Base-by-base conservation (phyloP, 805 yeast species). In the Saturnispora silvae region DNA sequence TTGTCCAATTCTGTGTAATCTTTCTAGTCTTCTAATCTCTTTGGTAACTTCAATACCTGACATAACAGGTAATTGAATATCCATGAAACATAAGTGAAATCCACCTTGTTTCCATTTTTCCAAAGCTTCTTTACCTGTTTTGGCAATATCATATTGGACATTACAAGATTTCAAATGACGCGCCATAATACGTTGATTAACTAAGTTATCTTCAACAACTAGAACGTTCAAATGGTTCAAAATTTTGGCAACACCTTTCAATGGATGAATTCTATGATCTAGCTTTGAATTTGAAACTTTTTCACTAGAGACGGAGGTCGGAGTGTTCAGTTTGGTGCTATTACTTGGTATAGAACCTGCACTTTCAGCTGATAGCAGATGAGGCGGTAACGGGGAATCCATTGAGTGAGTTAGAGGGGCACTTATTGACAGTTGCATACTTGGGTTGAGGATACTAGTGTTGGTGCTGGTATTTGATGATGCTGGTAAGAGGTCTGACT, bases 101-200 rank as follows among this genome's bases (percentile, higher is more conserved):
- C 96, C 96, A 10, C 98, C 98, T 42, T 72, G 75, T 46, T 84
- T 69, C 97, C 97, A 92, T 59, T 78, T 82, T 45, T 86, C 94
- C 3, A 92, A 72, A 1, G 98, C 99, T 52, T 92, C 97, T 48
- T 78, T 75, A 20, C 99, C 99, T 48, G 86, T 89, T 41, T 82
- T 80, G 4, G 97, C 97, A 31, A 86, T 77, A 43, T 78, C 79
- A 46, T 78, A 85, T 30, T 79, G 80, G 22, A 92, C 87, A 40
- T 82, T 74, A 51, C 89, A 89, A 45, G 84, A 81, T 46, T 85
- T 71, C 56, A 92, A 65, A 50, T 86, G 89, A 13, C 94, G 82
- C 14, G 87, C 92, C 55, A 92, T 66, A 67, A 92, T 87, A 34
- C 83, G 81, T 60, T 84, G 94, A 59, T 92, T 92, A 51, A 92